Base-by-base conservation (phyloP, 805 yeast genomes). In the Metschnikowia gruessii region DNA sequence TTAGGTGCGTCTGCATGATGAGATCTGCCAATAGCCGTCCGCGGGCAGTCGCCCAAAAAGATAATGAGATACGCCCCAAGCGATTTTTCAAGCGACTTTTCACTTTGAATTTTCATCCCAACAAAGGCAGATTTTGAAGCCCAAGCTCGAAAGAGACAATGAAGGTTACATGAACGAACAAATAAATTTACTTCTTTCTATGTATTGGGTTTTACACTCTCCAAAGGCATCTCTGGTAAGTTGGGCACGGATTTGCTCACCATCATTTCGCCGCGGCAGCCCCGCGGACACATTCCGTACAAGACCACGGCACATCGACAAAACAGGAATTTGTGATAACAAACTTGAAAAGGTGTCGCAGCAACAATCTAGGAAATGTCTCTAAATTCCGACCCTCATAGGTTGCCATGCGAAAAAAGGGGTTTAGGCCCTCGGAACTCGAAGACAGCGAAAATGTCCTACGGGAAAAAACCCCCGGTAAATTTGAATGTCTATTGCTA, bases 1-100 rank as follows among this genome's bases (percentile, higher is more conserved):
- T 42, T 36, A 33, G 30, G 41, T 37, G 46, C 46, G 46, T 42
- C 40, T 42, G 45, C 46, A 42, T 37, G 35, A 32, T 18, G 22
- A 16, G 37, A 40, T 39, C 36, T 31, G 35, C 42, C 35, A 31
- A 39, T 17, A 19, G 37, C 18, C 19, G 21, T 16, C 7, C 21
- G 40, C 17, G 13, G 11, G 29, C 12, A 6, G 32, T 33, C 22
- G 38, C 43, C 43, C 35, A 26, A 29, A 29, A 41, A 32, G 43
- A 33, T 33, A 15, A 24, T 17, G 43, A 26, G 26, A 32, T 37
- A 32, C 40, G 17, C 22, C 38, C 9, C 28, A 10, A 26, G 12
- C 28, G 5, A 26, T 11, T 26, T 26, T 26, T 11, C 3, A 10
- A 10, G 12, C 3, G 12, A 11, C 12, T 26, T 26, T 8, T 26